Evolutionary conservation across 1,139 yeast species (phyloP).

Genomic region (Yamadazyma atlantica): DNA sequence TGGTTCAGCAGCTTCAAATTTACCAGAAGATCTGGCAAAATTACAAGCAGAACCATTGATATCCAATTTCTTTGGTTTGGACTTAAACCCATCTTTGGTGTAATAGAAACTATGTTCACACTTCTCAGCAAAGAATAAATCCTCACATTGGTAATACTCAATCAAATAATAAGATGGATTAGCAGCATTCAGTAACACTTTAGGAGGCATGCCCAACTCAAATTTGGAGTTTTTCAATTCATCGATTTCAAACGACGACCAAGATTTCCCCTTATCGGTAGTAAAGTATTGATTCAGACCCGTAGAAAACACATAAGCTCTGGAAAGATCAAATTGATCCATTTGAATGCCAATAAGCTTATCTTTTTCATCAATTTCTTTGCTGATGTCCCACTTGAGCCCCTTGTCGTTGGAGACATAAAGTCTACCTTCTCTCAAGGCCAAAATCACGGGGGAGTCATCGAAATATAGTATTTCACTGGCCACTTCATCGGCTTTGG

Average conservation of each 20-base stretch:
- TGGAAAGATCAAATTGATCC: conserved; percentile 43
- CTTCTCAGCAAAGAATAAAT: conserved; percentile 14
- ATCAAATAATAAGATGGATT: conserved; percentile 42
- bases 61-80: conserved; percentile 36
- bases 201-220: conserved; percentile 16
- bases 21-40: conserved; percentile 47
- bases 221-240: conserved; percentile 10
- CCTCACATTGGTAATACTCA: conserved; percentile 37
- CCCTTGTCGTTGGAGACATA: conserved; percentile 61
- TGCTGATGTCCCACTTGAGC: conserved; percentile 44
- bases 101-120: conserved; percentile 45
- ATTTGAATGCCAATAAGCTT: conserved; percentile 29
- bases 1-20: conserved; percentile 39
- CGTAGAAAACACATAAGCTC: conserved; percentile 54
- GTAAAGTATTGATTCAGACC: conserved; percentile 49
- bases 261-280: conserved; percentile 55
- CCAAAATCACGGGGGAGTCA: conserved; percentile 52
- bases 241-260: conserved; percentile 45
- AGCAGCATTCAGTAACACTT: conserved; percentile 37
- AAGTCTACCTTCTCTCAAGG: conserved; percentile 30
- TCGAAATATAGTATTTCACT: conserved; percentile 46
- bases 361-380: conserved; percentile 25
- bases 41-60: conserved; percentile 43
- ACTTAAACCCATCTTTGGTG: conserved; percentile 54
- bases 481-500: conserved; percentile 14